Conservation (phyloP, 805 yeast genomes). For the Yamadazyma philogaea region DNA sequence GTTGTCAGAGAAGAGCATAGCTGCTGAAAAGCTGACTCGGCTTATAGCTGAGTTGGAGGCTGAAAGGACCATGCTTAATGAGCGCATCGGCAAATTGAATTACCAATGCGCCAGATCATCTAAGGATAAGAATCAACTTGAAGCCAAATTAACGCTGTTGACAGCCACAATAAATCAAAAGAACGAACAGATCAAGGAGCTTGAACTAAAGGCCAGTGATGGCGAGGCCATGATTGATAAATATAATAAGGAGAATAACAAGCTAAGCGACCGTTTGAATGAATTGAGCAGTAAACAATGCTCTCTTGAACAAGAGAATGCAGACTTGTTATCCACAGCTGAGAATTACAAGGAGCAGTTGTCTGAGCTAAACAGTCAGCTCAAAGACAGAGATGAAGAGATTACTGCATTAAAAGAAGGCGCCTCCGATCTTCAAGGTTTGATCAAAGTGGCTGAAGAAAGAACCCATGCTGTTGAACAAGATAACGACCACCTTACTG, state of each 20-base stretch:
- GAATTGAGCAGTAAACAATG: constrained; percentile 3
- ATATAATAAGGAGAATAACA: constrained; percentile 10
- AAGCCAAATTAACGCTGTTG: neutral
- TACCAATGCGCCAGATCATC: constrained; percentile 5
- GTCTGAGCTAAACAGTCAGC: neutral
- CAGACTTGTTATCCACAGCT: neutral
- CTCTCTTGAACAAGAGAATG: constrained; percentile 1
- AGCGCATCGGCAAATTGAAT: constrained; percentile 5
- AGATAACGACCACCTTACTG: neutral
- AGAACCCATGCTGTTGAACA: neutral
- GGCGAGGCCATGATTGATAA: constrained; percentile 3
- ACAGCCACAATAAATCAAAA: neutral
- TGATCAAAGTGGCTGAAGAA: neutral
- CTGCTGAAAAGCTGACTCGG: neutral
- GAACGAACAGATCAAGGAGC: neutral
- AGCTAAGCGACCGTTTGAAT: constrained; percentile 8
- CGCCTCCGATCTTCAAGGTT: neutral
- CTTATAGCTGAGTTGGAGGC: neutral
- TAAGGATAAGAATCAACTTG: constrained; percentile 2
- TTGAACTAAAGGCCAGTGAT: neutral
- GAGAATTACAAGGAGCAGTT: neutral
- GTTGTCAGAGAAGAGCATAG: neutral
- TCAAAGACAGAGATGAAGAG: neutral
- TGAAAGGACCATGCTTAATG: constrained; percentile 1
- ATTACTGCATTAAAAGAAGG: neutral